Conservation (phyloP, 371 early-diverging fungal genomes). For the Batkoa obscura region DNA sequence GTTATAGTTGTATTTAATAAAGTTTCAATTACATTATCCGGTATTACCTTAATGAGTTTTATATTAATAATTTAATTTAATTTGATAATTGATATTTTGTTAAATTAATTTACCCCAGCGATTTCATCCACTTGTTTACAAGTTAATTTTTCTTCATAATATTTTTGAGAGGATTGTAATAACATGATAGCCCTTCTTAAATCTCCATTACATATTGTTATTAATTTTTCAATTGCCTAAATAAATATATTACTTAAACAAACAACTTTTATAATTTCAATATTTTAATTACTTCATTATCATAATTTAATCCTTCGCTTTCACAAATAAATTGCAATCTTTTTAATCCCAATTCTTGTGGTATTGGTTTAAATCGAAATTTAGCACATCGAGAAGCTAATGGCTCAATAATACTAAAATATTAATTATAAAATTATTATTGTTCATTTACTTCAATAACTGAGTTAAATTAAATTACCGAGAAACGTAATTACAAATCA, state of each 20-base stretch:
- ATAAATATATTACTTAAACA: no score
- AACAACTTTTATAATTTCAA: no score
- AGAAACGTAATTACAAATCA: slow-evolving; percentile 95
- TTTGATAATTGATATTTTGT: no score
- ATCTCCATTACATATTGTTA: slow-evolving; percentile 75
- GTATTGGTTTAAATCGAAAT: slow-evolving; percentile 80
- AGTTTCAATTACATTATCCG: no score
- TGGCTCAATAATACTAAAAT: slow-evolving; percentile 78
- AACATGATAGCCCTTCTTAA: slow-evolving; percentile 80
- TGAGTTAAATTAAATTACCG: slow-evolving; percentile 21
- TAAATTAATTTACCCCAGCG: no score
- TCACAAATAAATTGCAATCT: slow-evolving; percentile 43
- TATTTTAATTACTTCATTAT: slow-evolving; percentile 15
- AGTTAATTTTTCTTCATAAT: no score
- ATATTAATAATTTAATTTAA: no score
- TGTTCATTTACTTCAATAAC: slow-evolving; percentile 8
- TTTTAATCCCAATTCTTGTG: slow-evolving; percentile 22
- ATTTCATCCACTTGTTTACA: no score
- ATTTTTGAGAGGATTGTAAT: no score
- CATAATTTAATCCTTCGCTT: slow-evolving; percentile 38
- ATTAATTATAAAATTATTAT: slow-evolving; percentile 14
- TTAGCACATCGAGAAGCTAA: slow-evolving; percentile 90
- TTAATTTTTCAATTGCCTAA: slow-evolving; percentile 52
- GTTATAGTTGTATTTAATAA: no score
- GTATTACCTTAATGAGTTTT: no score